phyloP scores from a whole-genome alignment of 2,329 filamentous ascomycete species.

The Ophiostoma sp. region DNA sequence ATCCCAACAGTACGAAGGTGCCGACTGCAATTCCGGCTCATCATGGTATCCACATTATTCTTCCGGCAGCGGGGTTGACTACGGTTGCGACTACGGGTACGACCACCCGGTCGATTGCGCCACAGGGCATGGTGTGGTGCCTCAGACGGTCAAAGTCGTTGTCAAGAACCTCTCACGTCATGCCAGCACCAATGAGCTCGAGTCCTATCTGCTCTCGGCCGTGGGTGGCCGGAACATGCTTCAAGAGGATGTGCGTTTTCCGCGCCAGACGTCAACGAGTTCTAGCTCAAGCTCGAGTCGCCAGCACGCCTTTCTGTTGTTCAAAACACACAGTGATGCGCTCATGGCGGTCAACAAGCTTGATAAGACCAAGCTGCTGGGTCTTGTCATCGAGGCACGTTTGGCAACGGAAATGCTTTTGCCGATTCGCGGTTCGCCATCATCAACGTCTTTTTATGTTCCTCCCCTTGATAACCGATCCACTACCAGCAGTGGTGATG shows the following conservation, averaged over 20 bases:
- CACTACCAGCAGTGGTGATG: not conserved
- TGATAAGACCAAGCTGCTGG: slow-evolving; percentile 7
- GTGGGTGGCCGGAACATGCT: slow-evolving; percentile 24
- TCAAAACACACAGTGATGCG: slow-evolving; percentile 21
- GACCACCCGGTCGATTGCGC: not conserved
- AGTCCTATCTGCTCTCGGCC: slow-evolving; percentile 2
- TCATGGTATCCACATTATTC: not conserved
- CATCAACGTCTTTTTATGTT: not conserved
- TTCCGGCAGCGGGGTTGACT: not conserved
- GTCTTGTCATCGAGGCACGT: slow-evolving; percentile 21
- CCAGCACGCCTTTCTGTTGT: slow-evolving; percentile 26
- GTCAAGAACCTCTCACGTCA: slow-evolving; percentile 29
- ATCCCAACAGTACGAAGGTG: not conserved
- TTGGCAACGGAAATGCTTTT: slow-evolving; percentile 22
- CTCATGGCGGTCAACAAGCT: slow-evolving; percentile 14
- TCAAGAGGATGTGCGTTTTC: slow-evolving; percentile 24
- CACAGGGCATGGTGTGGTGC: not conserved
- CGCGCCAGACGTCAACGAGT: not conserved
- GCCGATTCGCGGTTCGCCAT: not conserved
- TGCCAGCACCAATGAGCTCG: slow-evolving; percentile 17
- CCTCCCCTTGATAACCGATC: not conserved
- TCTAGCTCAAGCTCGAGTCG: not conserved
- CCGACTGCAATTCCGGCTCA: not conserved
- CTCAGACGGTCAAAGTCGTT: slow-evolving; percentile 23
- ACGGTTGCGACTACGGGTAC: slow-evolving; percentile 10